Evolutionary conservation across 441 rosid genomes (phyloP).

Genomic region (Kokia cookei): DNA sequence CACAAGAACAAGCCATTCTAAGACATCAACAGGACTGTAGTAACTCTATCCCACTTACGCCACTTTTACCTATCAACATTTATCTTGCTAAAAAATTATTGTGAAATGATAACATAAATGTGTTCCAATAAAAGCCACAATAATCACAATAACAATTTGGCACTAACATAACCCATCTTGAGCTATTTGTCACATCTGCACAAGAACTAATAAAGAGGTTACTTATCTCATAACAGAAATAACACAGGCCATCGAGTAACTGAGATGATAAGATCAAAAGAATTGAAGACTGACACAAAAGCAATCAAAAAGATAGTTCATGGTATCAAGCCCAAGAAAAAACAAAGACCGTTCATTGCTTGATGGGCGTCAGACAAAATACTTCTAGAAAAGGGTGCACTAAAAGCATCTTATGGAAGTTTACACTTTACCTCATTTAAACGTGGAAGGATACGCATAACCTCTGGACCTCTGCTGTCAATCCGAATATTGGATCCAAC

Average conservation of each 20-base stretch:
- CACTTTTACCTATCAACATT: background rate
- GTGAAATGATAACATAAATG: background rate
- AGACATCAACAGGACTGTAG: background rate
- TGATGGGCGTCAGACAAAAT: background rate
- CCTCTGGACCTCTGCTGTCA: constrained; percentile 98
- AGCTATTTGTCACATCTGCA: background rate
- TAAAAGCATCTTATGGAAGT: background rate
- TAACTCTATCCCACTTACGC: background rate
- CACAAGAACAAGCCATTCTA: background rate
- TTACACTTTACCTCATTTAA: constrained; percentile 68
- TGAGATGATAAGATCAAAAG: background rate
- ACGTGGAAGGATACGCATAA: constrained; percentile 83
- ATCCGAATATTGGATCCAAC: constrained; percentile 94
- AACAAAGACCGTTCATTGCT: background rate
- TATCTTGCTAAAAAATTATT: background rate
- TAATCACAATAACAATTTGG: background rate
- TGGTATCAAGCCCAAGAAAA: too few relatives aligned
- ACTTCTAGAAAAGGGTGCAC: background rate
- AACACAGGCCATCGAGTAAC: background rate
- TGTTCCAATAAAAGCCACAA: background rate
- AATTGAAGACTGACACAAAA: background rate
- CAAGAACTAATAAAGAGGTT: background rate
- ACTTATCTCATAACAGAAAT: background rate
- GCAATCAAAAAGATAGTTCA: background rate
- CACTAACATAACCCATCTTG: background rate